Conservation (phyloP, 495 filamentous ascomycete species). For the Annulohypoxylon maeteangense region DNA sequence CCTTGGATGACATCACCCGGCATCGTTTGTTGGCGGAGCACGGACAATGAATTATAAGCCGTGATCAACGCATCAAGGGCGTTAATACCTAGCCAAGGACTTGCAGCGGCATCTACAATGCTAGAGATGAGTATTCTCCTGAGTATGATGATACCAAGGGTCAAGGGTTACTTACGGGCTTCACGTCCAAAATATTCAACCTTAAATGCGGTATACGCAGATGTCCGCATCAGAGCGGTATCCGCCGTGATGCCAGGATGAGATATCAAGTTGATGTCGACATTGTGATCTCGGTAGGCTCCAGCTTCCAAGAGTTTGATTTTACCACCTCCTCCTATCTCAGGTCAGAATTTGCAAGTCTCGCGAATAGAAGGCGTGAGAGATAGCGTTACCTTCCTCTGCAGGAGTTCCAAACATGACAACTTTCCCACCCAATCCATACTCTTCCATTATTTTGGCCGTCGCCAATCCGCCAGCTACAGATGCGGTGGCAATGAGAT, state of each 20-base stretch:
- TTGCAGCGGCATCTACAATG: constrained; percentile 66
- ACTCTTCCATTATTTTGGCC: constrained; percentile 58
- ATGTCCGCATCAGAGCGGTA: constrained; percentile 58
- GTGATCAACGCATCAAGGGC: constrained; percentile 70
- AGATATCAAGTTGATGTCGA: constrained; percentile 74
- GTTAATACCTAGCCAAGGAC: constrained; percentile 72
- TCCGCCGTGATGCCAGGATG: constrained; percentile 62
- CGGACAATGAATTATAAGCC: constrained; percentile 70
- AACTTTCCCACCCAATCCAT: constrained; percentile 64
- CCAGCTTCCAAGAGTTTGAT: constrained; percentile 70
- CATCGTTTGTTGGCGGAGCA: constrained; percentile 71
- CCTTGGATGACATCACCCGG: constrained; percentile 69
- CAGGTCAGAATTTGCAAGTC: constrained; percentile 15
- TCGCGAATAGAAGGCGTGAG: constrained; percentile 4
- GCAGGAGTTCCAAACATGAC: constrained; percentile 76
- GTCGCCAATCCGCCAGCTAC: constrained; percentile 69
- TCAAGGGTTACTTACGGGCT: constrained; percentile 40
- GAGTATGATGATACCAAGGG: background rate
- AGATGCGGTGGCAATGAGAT: constrained; percentile 73
- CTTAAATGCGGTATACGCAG: constrained; percentile 59
- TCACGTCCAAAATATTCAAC: constrained; percentile 63
- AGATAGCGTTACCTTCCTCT: constrained; percentile 63
- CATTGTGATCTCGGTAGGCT: constrained; percentile 65
- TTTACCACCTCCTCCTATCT: constrained; percentile 70
- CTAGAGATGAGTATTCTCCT: constrained; percentile 10